Base-by-base conservation (phyloP, 805 yeast genomes). In the Hagleromyces aurorensis region DNA sequence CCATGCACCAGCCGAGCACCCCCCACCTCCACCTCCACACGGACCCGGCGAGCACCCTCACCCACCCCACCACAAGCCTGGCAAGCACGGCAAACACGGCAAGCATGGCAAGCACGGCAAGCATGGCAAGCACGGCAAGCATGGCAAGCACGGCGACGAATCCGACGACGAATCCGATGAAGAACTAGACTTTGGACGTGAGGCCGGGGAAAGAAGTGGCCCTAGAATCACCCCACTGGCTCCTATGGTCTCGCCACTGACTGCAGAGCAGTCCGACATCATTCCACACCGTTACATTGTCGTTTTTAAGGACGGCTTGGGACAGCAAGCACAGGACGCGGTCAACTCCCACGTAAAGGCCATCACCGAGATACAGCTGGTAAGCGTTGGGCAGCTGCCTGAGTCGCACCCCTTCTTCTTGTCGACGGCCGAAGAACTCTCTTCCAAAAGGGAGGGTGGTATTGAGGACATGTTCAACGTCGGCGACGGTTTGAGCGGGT, bases 231-330 rank as follows among this genome's bases (percentile, higher is more conserved):
- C 9, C 34, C 40, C 27, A 37, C 35, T 59, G 23, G 72, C 72
- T 16, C 75, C 79, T 5, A 46, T 78, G 21, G 46, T 73, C 36
- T 51, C 67, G 21, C 55, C 69, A 26, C 19, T 23, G 12, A 21
- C 13, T 10, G 28, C 25, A 6, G 23, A 20, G 8, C 1, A 4
- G n/a, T 3, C 21, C 7, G 30, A 27, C 34, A 41, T 69, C 25
- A 71, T 80, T 44, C 78, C 86, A 20, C 69, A 80, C 63, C 77
- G 78, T 48, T 91, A 85, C 65, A 87, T 91, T 41, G 64, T 91
- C 44, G 86, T 87, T 29, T 76, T 89, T 64, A 86, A 85, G 65
- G 71, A 73, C 32, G 72, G 64, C 30, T 65, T 75, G 19, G 48
- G 69, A 13, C 57, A 67, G 15, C 72, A 72, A 20, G 48, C 69